Percentiles rank a stretch among this genome's conserved stretches.
Conservation (phyloP, 305 asterid genomes). For the Ilex paraguariensis region DNA sequence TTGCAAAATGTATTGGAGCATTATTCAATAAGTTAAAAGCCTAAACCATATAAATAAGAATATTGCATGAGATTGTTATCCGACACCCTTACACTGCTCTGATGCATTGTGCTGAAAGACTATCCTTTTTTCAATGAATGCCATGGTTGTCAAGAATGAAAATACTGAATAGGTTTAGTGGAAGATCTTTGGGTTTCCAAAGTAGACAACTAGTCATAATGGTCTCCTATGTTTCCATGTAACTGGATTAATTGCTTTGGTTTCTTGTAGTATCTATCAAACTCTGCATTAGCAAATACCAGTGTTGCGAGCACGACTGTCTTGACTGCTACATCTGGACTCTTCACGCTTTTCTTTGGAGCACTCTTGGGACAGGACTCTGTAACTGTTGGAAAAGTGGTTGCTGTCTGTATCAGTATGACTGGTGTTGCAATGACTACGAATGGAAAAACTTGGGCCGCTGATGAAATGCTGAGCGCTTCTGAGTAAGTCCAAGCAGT, state of each 20-base stretch:
- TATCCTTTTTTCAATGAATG: too few species aligned
- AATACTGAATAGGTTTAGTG: too few species aligned
- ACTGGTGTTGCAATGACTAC: slow-evolving; percentile 79
- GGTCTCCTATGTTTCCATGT: too few species aligned
- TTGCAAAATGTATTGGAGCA: too few species aligned
- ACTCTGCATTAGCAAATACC: slow-evolving; percentile 71
- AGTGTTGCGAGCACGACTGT: slow-evolving; percentile 82
- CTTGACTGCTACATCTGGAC: slow-evolving; percentile 73
- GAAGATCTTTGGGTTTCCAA: too few species aligned
- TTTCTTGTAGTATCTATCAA: slow-evolving; percentile 55
- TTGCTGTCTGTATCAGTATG: slow-evolving; percentile 61
- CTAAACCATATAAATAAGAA: too few species aligned
- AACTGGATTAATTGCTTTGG: not conserved
- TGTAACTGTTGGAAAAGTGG: slow-evolving; percentile 39
- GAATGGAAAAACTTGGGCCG: slow-evolving; percentile 70
- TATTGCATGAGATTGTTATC: too few species aligned
- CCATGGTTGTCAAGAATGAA: too few species aligned
- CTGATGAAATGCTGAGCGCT: slow-evolving; percentile 47
- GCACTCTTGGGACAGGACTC: slow-evolving; percentile 54
- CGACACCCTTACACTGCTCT: too few species aligned
- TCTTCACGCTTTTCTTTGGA: slow-evolving; percentile 75
- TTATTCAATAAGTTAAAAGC: too few species aligned
- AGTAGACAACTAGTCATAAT: too few species aligned
- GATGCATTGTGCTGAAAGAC: too few species aligned
- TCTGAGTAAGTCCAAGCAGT: slow-evolving; percentile 44